phyloP scores from a whole-genome alignment of 768 basidiomycete genomes.

The Calocybe gangraenosa region DNA sequence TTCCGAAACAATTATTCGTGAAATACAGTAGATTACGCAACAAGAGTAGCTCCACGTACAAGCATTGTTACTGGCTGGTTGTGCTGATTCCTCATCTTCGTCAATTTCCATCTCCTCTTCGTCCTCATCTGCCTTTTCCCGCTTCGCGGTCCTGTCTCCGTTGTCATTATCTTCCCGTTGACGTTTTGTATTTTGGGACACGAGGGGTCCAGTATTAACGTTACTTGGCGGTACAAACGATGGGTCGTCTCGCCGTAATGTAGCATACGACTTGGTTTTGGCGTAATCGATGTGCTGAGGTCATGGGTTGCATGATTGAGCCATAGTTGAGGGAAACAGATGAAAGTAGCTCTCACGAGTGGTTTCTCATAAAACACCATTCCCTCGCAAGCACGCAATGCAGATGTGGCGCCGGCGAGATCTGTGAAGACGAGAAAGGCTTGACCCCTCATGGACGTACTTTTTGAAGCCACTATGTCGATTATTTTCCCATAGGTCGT shows the following conservation, averaged over 20 bases:
- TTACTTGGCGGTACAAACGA: constrained; percentile 73
- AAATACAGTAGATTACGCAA: constrained; percentile 24
- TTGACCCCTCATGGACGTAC: constrained; percentile 83
- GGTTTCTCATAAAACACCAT: constrained; percentile 92
- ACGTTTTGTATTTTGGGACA: constrained; percentile 54
- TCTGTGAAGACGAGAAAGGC: constrained; percentile 96
- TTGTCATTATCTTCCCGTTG: constrained; percentile 58
- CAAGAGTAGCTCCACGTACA: constrained; percentile 41
- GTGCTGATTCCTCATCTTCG: constrained; percentile 70
- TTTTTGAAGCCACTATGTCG: constrained; percentile 89
- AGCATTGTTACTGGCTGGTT: constrained; percentile 30
- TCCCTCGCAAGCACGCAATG: constrained; percentile 90
- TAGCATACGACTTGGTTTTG: constrained; percentile 85
- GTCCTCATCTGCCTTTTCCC: constrained; percentile 67
- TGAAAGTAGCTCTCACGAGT: constrained; percentile 53
- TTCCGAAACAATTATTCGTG: constrained; percentile 26
- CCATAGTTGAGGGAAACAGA: constrained; percentile 11
- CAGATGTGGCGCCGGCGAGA: constrained; percentile 85
- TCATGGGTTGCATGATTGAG: constrained; percentile 4
- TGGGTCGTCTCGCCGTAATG: constrained; percentile 72
- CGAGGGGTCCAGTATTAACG: constrained; percentile 49
- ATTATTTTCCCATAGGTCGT: constrained; percentile 90
- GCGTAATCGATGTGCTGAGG: constrained; percentile 86
- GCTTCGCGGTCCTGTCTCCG: constrained; percentile 57
- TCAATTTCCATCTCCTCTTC: constrained; percentile 95